Conservation (phyloP, 306 rosid genomes). For the Senna siamea region DNA sequence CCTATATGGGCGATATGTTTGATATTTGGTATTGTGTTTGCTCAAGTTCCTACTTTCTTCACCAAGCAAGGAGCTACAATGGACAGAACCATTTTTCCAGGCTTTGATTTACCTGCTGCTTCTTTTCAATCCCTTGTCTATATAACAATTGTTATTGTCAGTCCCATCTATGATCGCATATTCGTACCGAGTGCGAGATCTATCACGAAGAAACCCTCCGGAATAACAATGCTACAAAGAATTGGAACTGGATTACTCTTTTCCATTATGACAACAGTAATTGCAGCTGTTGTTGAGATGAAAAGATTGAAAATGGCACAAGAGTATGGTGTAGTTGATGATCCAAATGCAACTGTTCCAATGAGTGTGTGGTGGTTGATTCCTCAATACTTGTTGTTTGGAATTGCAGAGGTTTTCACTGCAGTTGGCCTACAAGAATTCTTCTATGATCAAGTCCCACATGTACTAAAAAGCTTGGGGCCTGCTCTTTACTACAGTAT, state of each 20-base stretch:
- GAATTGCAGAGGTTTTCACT: too few relatives aligned
- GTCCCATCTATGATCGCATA: neutral
- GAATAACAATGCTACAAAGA: neutral
- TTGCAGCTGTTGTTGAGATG: constrained; percentile 64
- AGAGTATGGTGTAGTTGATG: constrained; percentile 49
- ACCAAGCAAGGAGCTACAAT: constrained; percentile 9
- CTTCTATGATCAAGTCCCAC: constrained; percentile 63
- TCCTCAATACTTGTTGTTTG: too few relatives aligned
- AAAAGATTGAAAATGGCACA: constrained; percentile 57
- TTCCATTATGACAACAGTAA: constrained; percentile 46
- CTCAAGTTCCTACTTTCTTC: constrained; percentile 48
- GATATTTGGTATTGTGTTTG: constrained; percentile 32
- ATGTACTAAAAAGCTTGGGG: constrained; percentile 28
- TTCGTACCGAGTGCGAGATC: constrained; percentile 44
- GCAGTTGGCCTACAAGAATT: constrained; percentile 74
- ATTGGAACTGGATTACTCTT: constrained; percentile 45
- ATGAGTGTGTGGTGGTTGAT: too few relatives aligned
- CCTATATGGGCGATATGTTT: constrained; percentile 46
- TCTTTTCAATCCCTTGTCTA: constrained; percentile 55
- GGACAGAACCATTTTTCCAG: constrained; percentile 36
- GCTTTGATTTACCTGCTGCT: constrained; percentile 66
- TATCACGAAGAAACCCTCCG: constrained; percentile 53
- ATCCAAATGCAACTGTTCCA: too few relatives aligned
- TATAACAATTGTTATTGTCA: neutral
- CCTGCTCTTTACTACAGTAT: constrained; percentile 56